Conservation (phyloP, 1,139 yeast genomes). For the Arxiozyma slooffiae region DNA sequence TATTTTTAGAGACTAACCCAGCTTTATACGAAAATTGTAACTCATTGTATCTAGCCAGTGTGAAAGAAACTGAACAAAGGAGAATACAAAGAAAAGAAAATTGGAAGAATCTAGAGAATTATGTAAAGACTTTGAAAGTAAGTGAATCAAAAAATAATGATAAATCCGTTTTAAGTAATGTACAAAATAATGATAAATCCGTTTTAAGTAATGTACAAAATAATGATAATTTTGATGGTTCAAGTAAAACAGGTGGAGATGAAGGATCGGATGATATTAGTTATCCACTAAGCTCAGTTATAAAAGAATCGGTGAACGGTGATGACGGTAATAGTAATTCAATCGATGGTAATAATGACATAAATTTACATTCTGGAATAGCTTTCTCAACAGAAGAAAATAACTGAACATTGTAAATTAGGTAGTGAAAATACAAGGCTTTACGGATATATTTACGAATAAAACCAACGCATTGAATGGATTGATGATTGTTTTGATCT, state of each 20-base stretch:
- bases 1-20: conserved; percentile 90
- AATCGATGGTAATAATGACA: conserved; percentile 2
- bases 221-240: not conserved
- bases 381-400: not conserved
- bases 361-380: not conserved
- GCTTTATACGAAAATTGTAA: conserved; percentile 87
- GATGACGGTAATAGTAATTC: conserved; percentile 1
- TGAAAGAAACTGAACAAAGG: conserved; percentile 28
- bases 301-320: not conserved
- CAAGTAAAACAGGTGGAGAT: not conserved
- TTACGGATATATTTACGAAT: not conserved
- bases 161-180: not conserved
- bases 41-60: conserved; percentile 52
- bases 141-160: conserved; percentile 10
- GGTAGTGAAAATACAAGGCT: not conserved
- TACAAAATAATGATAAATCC: not conserved
- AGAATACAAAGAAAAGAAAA: conserved; percentile 51
- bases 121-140: conserved; percentile 38
- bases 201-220: not conserved
- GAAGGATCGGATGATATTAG: not conserved
- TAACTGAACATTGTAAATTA: not conserved
- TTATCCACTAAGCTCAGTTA: not conserved
- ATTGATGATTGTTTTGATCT: not conserved
- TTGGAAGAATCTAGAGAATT: conserved; percentile 65
- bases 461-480: not conserved